Base-by-base conservation (phyloP, 2,329 filamentous ascomycete species). In the Kalaharituber pfeilii region DNA sequence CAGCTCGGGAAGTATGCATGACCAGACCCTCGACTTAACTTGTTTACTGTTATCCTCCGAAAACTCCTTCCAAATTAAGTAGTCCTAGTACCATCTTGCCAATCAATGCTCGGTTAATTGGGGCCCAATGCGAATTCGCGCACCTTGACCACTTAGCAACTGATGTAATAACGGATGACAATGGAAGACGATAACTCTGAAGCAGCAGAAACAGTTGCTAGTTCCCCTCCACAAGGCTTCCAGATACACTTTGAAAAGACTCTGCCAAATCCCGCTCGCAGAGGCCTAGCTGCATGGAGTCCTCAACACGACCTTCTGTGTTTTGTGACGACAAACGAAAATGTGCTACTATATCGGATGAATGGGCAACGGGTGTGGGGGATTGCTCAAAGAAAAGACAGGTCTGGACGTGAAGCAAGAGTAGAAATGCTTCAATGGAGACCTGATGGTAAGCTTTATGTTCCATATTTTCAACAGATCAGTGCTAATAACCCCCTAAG, bases 341-440 rank as follows among this genome's bases (percentile, higher is more conserved):
- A 57, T 49, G 60, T 64, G 22, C 55, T 59, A 3, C 53, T 64
- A 29, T 64, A 64, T 45, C 58, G 62, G 13, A 63, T 64, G 60
- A 64, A 64, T 39, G 62, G 62, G 3, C 62, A 64, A 53, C 60
- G 61, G 28, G 62, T 64, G 18, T 64, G 62, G 62, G 56, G 60
- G 13, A 52, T 59, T n/a, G 54, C 62, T 7, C 60, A 63, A 49
- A 61, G 61, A 50, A 60, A 60, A 36, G 60, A 62, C 24, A 62
- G 53, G 29, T 52, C 57, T 25, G 62, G 53, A 39, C n/a, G 36
- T 51, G 60, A 57, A 57, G 51, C 58, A 45, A 49, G 44, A 22
- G 55, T 61, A 9, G 54, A 61, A 51, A 51, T 27, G 47, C 25
- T 61, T 15, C 55, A 53, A 53, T 64, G 62, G 62, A 58, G 62